A percentile compares a stretch with the other conserved stretches of the same genome.
Evolutionary conservation across 345 rosid genomes (phyloP).

Genomic region (Populus pruinosa): DNA sequence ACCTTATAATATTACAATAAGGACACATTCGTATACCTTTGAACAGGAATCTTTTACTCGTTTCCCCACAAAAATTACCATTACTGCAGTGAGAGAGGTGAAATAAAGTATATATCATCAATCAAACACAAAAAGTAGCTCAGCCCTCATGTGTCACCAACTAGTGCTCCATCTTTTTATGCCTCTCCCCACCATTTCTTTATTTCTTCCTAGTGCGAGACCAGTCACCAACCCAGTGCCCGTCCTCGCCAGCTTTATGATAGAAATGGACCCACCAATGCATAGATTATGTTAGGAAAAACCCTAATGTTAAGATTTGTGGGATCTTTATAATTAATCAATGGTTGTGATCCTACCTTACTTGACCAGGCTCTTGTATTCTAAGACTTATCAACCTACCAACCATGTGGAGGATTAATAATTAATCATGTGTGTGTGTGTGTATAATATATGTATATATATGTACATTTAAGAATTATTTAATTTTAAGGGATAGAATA

Average conservation of each 20-base stretch:
- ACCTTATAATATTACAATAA: neutral
- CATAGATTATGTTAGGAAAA: too few species aligned
- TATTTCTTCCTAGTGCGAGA: slow-evolving; percentile 9
- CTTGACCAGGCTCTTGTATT: neutral
- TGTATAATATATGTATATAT: too few species aligned
- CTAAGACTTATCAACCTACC: neutral
- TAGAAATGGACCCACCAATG: slow-evolving; percentile 1
- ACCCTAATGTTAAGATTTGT: too few species aligned
- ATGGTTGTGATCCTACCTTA: neutral
- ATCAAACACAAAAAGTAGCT: slow-evolving; percentile 4
- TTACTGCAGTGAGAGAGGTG: neutral
- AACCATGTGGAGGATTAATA: slow-evolving; percentile 17
- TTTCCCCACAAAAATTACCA: slow-evolving; percentile 29
- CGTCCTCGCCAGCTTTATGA: neutral
- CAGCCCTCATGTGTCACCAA: slow-evolving; percentile 24
- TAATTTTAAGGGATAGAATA: slow-evolving; percentile 17
- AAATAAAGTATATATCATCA: slow-evolving; percentile 12
- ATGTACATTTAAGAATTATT: neutral
- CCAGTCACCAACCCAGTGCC: slow-evolving; percentile 3
- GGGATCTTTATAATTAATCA: neutral
- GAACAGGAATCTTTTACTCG: slow-evolving; percentile 36
- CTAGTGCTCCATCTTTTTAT: slow-evolving; percentile 36
- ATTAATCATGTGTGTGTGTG: neutral
- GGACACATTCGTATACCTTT: slow-evolving; percentile 14
- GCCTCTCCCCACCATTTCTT: slow-evolving; percentile 2